Conservation (phyloP, 441 rosid species). For the Populus trichocarpa region DNA sequence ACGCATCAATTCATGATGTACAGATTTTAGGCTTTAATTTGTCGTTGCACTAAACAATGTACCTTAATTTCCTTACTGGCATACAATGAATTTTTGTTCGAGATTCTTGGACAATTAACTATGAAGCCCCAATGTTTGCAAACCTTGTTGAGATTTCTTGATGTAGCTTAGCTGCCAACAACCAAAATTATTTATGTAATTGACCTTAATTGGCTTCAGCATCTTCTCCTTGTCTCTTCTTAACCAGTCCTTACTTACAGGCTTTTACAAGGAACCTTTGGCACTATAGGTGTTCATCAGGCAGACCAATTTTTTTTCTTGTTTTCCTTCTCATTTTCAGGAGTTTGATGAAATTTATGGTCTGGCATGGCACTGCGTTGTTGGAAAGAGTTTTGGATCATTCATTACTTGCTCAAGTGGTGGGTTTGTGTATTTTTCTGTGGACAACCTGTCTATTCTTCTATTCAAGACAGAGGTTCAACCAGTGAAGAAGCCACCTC, state of each 20-base stretch:
- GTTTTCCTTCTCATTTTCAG: constrained; percentile 24
- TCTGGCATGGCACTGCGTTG: constrained; percentile 80
- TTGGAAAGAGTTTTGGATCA: constrained; percentile 71
- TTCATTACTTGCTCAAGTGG: constrained; percentile 72
- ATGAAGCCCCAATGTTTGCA: neutral
- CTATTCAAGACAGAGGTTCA: constrained; percentile 73
- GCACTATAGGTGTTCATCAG: neutral
- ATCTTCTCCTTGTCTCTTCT: neutral
- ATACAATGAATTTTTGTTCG: neutral
- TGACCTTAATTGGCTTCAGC: neutral
- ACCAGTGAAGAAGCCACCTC: constrained; percentile 27
- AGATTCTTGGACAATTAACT: neutral
- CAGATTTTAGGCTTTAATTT: neutral
- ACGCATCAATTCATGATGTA: neutral
- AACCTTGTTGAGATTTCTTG: neutral
- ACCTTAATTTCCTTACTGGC: neutral
- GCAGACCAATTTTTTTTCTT: neutral
- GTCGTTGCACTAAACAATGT: neutral
- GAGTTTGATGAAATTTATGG: constrained; percentile 65
- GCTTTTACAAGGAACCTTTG: neutral
- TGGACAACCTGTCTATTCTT: constrained; percentile 54
- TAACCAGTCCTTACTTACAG: neutral
- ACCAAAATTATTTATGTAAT: neutral
- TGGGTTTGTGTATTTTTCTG: constrained; percentile 67
- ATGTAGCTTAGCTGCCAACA: neutral